These are phyloP conservation scores for Fusarium siculi DNA, from an alignment of 2,329 filamentous ascomycete genomes.

Conservation along the genomic window DNA sequence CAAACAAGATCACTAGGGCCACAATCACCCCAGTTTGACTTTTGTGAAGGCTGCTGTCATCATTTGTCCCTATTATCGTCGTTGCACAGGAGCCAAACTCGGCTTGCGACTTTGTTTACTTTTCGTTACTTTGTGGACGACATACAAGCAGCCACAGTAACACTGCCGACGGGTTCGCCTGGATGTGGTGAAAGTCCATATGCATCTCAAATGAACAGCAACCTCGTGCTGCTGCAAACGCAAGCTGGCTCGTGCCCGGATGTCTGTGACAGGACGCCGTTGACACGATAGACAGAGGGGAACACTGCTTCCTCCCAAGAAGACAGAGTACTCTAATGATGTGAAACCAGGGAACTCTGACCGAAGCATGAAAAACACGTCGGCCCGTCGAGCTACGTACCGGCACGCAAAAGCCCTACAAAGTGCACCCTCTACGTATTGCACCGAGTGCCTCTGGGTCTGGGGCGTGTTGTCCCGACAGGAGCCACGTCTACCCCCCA, in stretches of 20 bases:
- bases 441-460: constrained; percentile 3
- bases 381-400: constrained; percentile 14
- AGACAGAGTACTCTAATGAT: constrained; percentile 12
- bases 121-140: neutral
- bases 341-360: constrained; percentile 17
- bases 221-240: neutral
- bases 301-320: too few relatives aligned
- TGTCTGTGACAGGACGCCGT: neutral
- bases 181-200: constrained; percentile 2
- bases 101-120: constrained; percentile 9
- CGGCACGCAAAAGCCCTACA: neutral
- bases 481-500: constrained; percentile 42
- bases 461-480: constrained; percentile 39
- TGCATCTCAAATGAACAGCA: constrained; percentile 21
- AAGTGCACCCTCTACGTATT: constrained; percentile 9
- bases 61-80: neutral
- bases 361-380: constrained; percentile 21
- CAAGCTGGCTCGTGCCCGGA: constrained; percentile 13
- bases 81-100: constrained; percentile 4
- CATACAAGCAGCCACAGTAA: constrained; percentile 24
- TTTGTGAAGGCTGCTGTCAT: neutral
- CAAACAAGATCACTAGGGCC: constrained; percentile 14
- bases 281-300: constrained; percentile 3
- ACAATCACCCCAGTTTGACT: neutral
- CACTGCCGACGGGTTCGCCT: constrained; percentile 14